phyloP scores from a whole-genome alignment of 2,329 filamentous ascomycete species.

The Pseudonectria buxi region DNA sequence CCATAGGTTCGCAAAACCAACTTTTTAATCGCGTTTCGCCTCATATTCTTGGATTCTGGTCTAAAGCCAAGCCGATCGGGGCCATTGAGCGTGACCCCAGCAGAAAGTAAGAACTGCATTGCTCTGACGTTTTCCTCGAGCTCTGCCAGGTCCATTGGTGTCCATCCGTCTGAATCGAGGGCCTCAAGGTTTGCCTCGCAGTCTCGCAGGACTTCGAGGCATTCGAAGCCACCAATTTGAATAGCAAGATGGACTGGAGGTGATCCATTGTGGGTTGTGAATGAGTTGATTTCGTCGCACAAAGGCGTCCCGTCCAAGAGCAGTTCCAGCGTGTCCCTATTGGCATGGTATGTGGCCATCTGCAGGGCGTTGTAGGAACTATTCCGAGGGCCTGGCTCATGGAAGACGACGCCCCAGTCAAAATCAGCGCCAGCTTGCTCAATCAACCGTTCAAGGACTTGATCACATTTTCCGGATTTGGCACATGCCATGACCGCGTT shows the following conservation, averaged over 20 bases:
- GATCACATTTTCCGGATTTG: slow-evolving; percentile 6
- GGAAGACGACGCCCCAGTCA: slow-evolving; percentile 9
- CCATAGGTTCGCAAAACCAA: too few species aligned
- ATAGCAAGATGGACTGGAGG: slow-evolving; percentile 16
- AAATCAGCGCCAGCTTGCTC: slow-evolving; percentile 8
- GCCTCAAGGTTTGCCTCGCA: slow-evolving; percentile 9
- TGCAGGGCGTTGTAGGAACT: slow-evolving; percentile 16
- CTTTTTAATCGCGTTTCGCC: too few species aligned
- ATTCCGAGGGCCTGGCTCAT: not conserved
- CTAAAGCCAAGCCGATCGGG: too few species aligned
- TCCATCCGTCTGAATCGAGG: slow-evolving; percentile 10
- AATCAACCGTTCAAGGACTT: slow-evolving; percentile 10
- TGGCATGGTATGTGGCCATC: slow-evolving; percentile 13
- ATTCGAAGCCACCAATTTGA: slow-evolving; percentile 10
- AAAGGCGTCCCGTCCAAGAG: slow-evolving; percentile 13
- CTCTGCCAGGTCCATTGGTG: slow-evolving; percentile 6
- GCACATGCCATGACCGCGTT: slow-evolving; percentile 10
- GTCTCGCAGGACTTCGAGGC: slow-evolving; percentile 10
- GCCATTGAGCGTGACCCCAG: not conserved
- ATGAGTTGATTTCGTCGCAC: slow-evolving; percentile 2
- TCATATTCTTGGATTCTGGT: too few species aligned
- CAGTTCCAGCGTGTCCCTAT: slow-evolving; percentile 6
- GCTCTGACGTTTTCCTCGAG: not conserved
- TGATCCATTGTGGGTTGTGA: slow-evolving; percentile 6
- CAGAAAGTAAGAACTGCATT: not conserved